phyloP scores from a whole-genome alignment of 305 asterid species.

The Fraxinus albicans region DNA sequence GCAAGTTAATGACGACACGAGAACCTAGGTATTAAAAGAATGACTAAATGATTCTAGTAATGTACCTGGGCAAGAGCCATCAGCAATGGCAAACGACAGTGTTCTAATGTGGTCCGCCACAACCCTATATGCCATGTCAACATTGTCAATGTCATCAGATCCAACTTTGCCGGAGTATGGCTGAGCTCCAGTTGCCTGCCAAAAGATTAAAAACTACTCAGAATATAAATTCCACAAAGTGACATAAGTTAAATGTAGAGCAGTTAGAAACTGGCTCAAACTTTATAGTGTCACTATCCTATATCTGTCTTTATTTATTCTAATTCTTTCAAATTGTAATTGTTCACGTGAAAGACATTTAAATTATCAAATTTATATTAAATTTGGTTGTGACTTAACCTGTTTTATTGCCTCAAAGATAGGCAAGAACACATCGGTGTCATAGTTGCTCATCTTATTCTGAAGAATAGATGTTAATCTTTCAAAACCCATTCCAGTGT shows the following conservation, averaged over 20 bases:
- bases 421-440: conserved; percentile 83
- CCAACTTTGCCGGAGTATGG: conserved; percentile 89
- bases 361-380: background rate
- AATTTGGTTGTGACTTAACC: conserved; percentile 38
- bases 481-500: conserved; percentile 98
- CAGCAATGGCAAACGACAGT: conserved; percentile 96
- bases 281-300: background rate
- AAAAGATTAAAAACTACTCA: conserved; percentile 22
- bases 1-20: background rate
- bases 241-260: background rate
- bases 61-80: conserved; percentile 95
- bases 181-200: conserved; percentile 74
- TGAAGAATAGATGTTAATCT: conserved; percentile 93
- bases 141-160: conserved; percentile 67
- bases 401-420: conserved; percentile 80
- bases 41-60: conserved; percentile 17
- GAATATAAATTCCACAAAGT: conserved; percentile 10
- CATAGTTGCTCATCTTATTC: conserved; percentile 95
- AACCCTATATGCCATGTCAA: conserved; percentile 98
- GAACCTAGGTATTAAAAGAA: conserved; percentile 17
- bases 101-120: conserved; percentile 98
- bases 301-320: background rate
- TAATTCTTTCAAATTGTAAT: background rate
- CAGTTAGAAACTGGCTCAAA: conserved; percentile 4
- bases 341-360: background rate